phyloP scores from a whole-genome alignment of 768 basidiomycete genomes.

The Hirschioporus abietinus region DNA sequence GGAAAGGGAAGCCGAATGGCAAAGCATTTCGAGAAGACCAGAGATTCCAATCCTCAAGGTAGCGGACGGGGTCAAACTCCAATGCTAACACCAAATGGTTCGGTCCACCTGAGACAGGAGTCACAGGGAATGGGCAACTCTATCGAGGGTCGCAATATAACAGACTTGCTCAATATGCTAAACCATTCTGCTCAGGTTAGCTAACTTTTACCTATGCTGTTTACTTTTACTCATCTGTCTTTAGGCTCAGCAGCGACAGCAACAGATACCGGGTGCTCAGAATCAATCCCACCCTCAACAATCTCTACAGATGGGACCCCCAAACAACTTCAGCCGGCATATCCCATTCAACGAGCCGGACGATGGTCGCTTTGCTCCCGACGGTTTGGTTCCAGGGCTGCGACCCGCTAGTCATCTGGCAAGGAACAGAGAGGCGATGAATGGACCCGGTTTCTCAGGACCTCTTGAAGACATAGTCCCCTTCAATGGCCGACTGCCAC shows the following conservation, averaged over 20 bases:
- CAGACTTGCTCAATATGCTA: conserved; percentile 78
- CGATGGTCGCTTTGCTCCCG: conserved; percentile 74
- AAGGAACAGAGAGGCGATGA: conserved; percentile 48
- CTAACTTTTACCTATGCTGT: conserved; percentile 6
- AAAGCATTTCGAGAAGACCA: conserved; percentile 72
- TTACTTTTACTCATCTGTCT: background rate
- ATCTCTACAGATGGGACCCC: conserved; percentile 23
- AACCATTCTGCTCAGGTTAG: conserved; percentile 71
- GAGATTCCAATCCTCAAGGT: conserved; percentile 36
- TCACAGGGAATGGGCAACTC: background rate
- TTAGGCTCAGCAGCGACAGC: conserved; percentile 32
- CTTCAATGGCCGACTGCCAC: conserved; percentile 54
- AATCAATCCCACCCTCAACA: conserved; percentile 25
- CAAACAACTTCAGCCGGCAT: conserved; percentile 30
- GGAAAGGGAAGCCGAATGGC: conserved; percentile 80
- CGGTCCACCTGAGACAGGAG: background rate
- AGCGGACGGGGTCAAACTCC: conserved; percentile 32
- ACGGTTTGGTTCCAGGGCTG: conserved; percentile 82
- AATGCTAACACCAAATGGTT: conserved; percentile 13
- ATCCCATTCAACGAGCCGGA: conserved; percentile 71
- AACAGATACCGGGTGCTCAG: conserved; percentile 29
- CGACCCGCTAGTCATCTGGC: conserved; percentile 49
- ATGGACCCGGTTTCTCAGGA: conserved; percentile 47
- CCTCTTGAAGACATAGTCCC: conserved; percentile 55
- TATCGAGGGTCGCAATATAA: background rate